These are phyloP conservation scores for Truncatella angustata DNA, from an alignment of 2,329 filamentous ascomycete genomes.

Conservation along the genomic window DNA sequence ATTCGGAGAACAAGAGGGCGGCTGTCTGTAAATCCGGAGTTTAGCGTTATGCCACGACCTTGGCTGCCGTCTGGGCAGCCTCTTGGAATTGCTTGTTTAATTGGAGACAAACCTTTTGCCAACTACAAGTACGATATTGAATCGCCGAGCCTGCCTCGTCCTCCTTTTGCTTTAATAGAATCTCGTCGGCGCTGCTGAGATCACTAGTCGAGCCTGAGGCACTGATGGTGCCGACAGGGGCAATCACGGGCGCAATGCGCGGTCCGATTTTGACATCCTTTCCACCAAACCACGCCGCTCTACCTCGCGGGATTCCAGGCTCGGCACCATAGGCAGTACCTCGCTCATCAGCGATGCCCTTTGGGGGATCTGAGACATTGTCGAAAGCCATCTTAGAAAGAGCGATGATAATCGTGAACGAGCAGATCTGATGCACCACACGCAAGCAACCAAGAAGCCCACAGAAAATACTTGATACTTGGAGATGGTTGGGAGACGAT, in stretches of 20 bases:
- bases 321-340: slow-evolving; percentile 47
- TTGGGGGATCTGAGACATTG: slow-evolving; percentile 17
- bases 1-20: slow-evolving; percentile 87
- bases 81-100: slow-evolving; percentile 5
- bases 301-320: slow-evolving; percentile 41
- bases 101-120: slow-evolving; percentile 68
- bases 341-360: slow-evolving; percentile 44
- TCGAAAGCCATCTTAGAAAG: slow-evolving; percentile 21
- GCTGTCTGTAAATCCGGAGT: slow-evolving; percentile 59
- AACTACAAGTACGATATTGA: slow-evolving; percentile 89
- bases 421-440: too few species aligned
- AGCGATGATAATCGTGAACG: too few species aligned
- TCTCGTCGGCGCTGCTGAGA: slow-evolving; percentile 43
- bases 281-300: slow-evolving; percentile 38
- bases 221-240: slow-evolving; percentile 11
- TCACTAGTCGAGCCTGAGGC: slow-evolving; percentile 38
- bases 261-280: slow-evolving; percentile 43
- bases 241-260: slow-evolving; percentile 46
- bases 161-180: slow-evolving; percentile 67
- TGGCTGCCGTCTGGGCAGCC: slow-evolving; percentile 13
- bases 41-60: slow-evolving; percentile 13
- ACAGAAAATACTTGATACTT: neutral
- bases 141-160: slow-evolving; percentile 76
- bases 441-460: too few species aligned
- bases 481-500: too few species aligned